These are phyloP conservation scores for Ustilago loliicola DNA, from an alignment of 1,284 basidiomycete genomes.

Conservation along the genomic window DNA sequence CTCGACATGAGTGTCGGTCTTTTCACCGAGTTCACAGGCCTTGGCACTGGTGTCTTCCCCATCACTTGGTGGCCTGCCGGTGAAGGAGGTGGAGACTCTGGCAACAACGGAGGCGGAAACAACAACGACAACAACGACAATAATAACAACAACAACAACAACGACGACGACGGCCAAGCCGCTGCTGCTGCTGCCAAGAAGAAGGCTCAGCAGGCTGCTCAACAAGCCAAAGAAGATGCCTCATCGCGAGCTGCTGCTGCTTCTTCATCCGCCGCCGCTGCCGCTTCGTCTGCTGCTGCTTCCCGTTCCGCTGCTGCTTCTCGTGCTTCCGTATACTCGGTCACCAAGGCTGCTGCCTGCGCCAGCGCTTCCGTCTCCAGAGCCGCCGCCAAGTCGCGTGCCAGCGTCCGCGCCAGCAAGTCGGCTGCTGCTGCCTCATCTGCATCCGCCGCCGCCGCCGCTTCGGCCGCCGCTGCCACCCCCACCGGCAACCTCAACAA, in stretches of 20 bases:
- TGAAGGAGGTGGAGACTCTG: slow-evolving; percentile 28
- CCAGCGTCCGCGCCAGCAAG: slow-evolving; percentile 39
- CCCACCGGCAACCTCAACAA: slow-evolving; percentile 63
- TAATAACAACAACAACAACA: slow-evolving; percentile 15
- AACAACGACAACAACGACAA: slow-evolving; percentile 24
- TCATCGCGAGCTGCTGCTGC: slow-evolving; percentile 34
- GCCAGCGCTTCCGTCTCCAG: slow-evolving; percentile 39
- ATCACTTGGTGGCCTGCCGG: slow-evolving; percentile 64
- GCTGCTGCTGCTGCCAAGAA: slow-evolving; percentile 29
- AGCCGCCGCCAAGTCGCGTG: slow-evolving; percentile 35
- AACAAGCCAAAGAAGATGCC: slow-evolving; percentile 32
- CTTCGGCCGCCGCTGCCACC: slow-evolving; percentile 39
- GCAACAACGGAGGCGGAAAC: slow-evolving; percentile 20
- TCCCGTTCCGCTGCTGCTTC: slow-evolving; percentile 50
- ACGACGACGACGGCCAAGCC: slow-evolving; percentile 3
- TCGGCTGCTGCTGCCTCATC: slow-evolving; percentile 36
- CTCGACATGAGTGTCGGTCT: slow-evolving; percentile 65
- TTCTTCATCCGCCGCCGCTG: slow-evolving; percentile 34
- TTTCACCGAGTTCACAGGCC: slow-evolving; percentile 56
- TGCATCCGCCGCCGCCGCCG: slow-evolving; percentile 32
- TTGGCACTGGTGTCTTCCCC: slow-evolving; percentile 58
- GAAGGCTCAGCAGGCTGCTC: slow-evolving; percentile 39
- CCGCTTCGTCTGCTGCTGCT: slow-evolving; percentile 39
- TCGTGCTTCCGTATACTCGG: slow-evolving; percentile 48
- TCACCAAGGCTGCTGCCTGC: slow-evolving; percentile 49